These are phyloP conservation scores for Umbelopsis isabellina DNA, from an alignment of 192 early-diverging fungal genomes.

Conservation along the genomic window DNA sequence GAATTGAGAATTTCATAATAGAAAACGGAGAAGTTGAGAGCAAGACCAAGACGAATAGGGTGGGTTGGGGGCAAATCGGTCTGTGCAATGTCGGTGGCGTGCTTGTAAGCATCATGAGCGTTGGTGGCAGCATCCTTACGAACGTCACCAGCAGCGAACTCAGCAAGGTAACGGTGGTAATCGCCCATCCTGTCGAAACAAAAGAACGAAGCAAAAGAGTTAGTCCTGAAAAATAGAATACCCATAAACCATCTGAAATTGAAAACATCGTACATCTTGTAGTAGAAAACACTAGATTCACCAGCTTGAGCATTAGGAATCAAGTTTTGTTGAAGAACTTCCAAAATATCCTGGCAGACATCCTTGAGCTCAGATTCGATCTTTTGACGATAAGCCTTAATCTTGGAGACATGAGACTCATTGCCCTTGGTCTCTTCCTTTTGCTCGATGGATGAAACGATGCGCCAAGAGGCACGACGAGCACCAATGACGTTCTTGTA, in stretches of 20 bases:
- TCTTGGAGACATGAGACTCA: slow-evolving; percentile 83
- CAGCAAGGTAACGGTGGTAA: slow-evolving; percentile 97
- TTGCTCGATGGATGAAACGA: slow-evolving; percentile 98
- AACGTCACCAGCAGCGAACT: slow-evolving; percentile 83
- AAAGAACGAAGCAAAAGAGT: slow-evolving; percentile 61
- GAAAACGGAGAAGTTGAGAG: slow-evolving; percentile 97
- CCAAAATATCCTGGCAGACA: slow-evolving; percentile 92
- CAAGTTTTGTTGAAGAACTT: slow-evolving; percentile 83
- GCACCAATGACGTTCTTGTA: slow-evolving; percentile 97
- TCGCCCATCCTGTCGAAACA: slow-evolving; percentile 82
- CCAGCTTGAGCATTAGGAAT: slow-evolving; percentile 87
- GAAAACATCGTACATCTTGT: slow-evolving; percentile 81
- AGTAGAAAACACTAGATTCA: slow-evolving; percentile 98
- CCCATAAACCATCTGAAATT: slow-evolving; percentile 43
- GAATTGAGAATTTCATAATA: slow-evolving; percentile 99
- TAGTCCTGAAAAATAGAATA: slow-evolving; percentile 59
- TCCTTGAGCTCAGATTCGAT: slow-evolving; percentile 91
- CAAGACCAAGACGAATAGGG: slow-evolving; percentile 96
- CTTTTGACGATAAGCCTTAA: slow-evolving; percentile 88
- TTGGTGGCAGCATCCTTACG: slow-evolving; percentile 77
- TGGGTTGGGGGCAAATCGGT: slow-evolving; percentile 83
- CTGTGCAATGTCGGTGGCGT: slow-evolving; percentile 88
- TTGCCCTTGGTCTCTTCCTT: slow-evolving; percentile 97
- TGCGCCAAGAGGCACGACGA: slow-evolving; percentile 98
- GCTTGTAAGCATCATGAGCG: slow-evolving; percentile 89